Conservation (phyloP, 768 basidiomycete genomes). For the Mycena leptocephala region DNA sequence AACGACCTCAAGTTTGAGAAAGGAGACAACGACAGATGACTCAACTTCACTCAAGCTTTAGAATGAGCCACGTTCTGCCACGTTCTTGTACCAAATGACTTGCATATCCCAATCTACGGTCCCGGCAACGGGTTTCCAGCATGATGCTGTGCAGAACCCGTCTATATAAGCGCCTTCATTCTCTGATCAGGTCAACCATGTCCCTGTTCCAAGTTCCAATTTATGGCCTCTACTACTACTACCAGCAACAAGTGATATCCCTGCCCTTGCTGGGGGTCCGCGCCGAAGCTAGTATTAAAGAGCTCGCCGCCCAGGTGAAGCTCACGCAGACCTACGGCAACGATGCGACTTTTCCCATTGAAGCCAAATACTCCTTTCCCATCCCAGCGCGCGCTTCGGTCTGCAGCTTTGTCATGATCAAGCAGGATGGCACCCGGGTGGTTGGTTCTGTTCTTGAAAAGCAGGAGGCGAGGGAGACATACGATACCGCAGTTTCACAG, state of each 20-base stretch:
- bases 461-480: constrained; percentile 32
- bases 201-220: not conserved
- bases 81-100: no score
- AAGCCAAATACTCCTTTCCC: constrained; percentile 34
- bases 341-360: constrained; percentile 25
- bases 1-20: no score
- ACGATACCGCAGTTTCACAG: constrained; percentile 24
- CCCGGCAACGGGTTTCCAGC: no score
- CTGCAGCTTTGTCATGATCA: constrained; percentile 32
- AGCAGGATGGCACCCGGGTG: constrained; percentile 32
- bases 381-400: constrained; percentile 35
- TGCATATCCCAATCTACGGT: no score
- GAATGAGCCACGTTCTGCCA: no score
- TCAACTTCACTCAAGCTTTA: no score
- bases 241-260: constrained; percentile 2
- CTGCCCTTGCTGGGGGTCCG: constrained; percentile 30
- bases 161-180: not conserved
- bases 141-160: not conserved
- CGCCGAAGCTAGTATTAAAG: constrained; percentile 35
- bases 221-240: constrained; percentile 2
- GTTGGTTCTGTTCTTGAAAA: constrained; percentile 35
- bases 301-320: constrained; percentile 36
- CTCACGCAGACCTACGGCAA: constrained; percentile 36
- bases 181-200: not conserved
- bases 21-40: no score